Conservation (phyloP, 2,329 filamentous ascomycete genomes). For the Fusarium napiforme region DNA sequence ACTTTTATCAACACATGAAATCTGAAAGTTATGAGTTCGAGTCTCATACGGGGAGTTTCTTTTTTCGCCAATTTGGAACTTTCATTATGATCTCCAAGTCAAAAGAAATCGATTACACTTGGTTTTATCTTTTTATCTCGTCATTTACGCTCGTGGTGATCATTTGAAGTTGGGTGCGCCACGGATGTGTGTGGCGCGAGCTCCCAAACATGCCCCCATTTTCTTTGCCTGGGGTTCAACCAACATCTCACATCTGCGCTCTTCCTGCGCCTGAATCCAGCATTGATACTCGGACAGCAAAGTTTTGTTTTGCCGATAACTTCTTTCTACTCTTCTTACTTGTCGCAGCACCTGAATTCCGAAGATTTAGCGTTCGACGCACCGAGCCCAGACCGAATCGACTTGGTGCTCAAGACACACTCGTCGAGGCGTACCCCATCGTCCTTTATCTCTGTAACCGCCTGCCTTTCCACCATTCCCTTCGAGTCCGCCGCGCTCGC, state of each 20-base stretch:
- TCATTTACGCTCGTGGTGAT: not conserved
- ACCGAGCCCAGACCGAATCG: not conserved
- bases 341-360: fast-evolving
- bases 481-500: not conserved
- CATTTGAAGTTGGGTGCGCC: not conserved
- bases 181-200: not conserved
- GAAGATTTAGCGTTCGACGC: not conserved
- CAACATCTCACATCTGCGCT: too few relatives aligned
- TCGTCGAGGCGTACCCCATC: not conserved
- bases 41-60: not conserved
- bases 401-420: not conserved
- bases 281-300: too few relatives aligned
- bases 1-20: constrained; percentile 19
- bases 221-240: too few relatives aligned
- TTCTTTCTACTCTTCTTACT: too few relatives aligned
- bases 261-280: too few relatives aligned
- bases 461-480: not conserved
- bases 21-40: constrained; percentile 23
- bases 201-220: not conserved
- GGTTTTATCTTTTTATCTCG: fast-evolving
- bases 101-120: not conserved
- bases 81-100: fast-evolving
- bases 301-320: too few relatives aligned
- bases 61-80: fast-evolving
- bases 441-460: too few relatives aligned